These are phyloP conservation scores for Colletotrichum sp. DNA, from an alignment of 2,329 filamentous ascomycete genomes.

Conservation along the genomic window DNA sequence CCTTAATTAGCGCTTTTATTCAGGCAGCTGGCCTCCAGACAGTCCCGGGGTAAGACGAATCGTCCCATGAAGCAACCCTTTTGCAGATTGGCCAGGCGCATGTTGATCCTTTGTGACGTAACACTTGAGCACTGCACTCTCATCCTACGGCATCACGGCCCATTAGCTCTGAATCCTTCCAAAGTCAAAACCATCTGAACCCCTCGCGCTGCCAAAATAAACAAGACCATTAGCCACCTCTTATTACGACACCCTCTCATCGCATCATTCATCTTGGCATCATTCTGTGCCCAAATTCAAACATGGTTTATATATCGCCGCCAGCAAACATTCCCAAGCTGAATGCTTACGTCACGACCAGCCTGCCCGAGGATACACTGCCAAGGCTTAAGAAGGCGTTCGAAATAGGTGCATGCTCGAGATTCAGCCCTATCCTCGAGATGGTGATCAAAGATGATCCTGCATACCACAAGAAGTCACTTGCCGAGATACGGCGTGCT, in stretches of 20 bases:
- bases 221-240: background rate
- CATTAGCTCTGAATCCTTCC: background rate
- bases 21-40: background rate
- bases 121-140: background rate
- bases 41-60: background rate
- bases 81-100: background rate
- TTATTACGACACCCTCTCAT: background rate
- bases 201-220: background rate
- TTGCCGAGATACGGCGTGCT: conserved; percentile 23
- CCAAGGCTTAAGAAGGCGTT: conserved; percentile 21
- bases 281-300: background rate
- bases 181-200: background rate
- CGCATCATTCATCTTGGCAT: background rate
- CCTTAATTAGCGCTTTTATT: background rate
- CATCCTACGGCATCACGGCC: background rate
- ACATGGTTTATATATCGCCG: background rate
- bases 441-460: conserved; percentile 25
- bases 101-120: background rate
- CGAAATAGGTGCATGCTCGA: conserved; percentile 22
- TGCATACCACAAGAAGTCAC: conserved; percentile 20
- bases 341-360: background rate
- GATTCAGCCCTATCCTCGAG: conserved; percentile 23
- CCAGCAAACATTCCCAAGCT: background rate
- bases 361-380: background rate
- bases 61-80: background rate